Evolutionary conservation across 164 flowering plant genomes (phyloP), one percentile per base, ranked within the genome.

Genomic region (Nymphaea thermarum): DNA sequence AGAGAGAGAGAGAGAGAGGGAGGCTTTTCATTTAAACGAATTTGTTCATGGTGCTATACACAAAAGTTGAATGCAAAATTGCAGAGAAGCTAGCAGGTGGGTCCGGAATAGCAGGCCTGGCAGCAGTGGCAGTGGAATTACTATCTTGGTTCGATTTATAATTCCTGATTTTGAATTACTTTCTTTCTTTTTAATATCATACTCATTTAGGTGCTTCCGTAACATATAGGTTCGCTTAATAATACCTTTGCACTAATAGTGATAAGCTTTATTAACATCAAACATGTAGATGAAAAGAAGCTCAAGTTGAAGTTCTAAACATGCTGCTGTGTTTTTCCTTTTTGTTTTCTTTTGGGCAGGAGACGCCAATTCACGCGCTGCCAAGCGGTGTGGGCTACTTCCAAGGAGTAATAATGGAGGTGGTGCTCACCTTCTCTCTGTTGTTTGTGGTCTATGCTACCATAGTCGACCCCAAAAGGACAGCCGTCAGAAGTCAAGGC

Each of bases 401-500:
- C 4, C 93, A 92, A 79, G 98, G 96, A 6, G 71, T 90, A 8
- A 63, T 90, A 41, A 84, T 88, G 96, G 98, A 90, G 73, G 81
- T 93, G 3, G 72, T 93, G 3, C 75, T 93, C 57, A 93, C 96
- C 14, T 92, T 90, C 77, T 87, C 93, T 4, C 66, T 90, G 75
- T 55, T 93, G 70, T 90, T 85, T 84, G 79, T 90, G 2, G 91
- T 90, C 60, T 93, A 93, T 65, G 85, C 89, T 0, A 90, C 96
- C 0, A 71, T 90, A 0, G 95, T 88, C 17, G 95, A 90, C 82
- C 95, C 95, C 18, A 88, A 86, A 78, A 93, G 84, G 78, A 86
- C 87, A 0, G 11, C 81, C 6, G 68, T 86, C 41, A 87, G 77
- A 63, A 90, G 93, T 74, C 69, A 79, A 41, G 98, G 96, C 63